Evolutionary conservation across 768 basidiomycete species (phyloP), one percentile per base, ranked within the genome.

Genomic region (Rhodotorula babjevae): DNA sequence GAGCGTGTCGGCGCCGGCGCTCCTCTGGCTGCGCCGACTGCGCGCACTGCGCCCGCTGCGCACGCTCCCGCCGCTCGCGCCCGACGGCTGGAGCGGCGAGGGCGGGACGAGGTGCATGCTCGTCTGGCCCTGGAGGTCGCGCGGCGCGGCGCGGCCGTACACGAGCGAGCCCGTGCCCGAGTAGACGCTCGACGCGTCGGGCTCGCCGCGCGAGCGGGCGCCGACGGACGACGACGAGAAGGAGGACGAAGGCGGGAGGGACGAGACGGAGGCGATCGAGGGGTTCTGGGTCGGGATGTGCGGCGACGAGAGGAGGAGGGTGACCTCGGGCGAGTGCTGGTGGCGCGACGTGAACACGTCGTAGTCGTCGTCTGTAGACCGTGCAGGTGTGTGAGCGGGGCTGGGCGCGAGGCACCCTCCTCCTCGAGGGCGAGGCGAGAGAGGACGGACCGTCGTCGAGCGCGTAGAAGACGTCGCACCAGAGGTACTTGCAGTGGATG

Each of bases 41-140:
- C 65, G 55, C 19, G 61, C 74, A 59, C 65, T 65, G 33, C 40
- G 64, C 9, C 67, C 78, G 44, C 65, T 67, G 31, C 52, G 59
- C 12, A 78, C 79, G 55, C 49, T 27, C n/a, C n/a, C n/a, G n/a
- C 29, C 64, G n/a, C 14, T 25, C 12, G 27, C 50, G 27, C 27
- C 50, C 25, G 25, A 31, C 5, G 53, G 27, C n/a, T 25, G 52
- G 2, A 60, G 77, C 3, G 47, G 47, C 47, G 50, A 77, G 2
- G 77, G 72, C 36, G 69, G 33, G 6, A 77, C 76, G 63, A 79
- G 78, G 29, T 78, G 79, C 61, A 78, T 73, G 25, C 69, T 69
- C 21, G 74, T 71, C 6, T 72, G 72, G 3, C 25, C 7, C 44
- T 31, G 27, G 25, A 29, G 16, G n/a, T 44, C 55, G 36, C 42